Evolutionary conservation across 805 yeast species (phyloP).

Genomic region (Starmera amethionina): DNA sequence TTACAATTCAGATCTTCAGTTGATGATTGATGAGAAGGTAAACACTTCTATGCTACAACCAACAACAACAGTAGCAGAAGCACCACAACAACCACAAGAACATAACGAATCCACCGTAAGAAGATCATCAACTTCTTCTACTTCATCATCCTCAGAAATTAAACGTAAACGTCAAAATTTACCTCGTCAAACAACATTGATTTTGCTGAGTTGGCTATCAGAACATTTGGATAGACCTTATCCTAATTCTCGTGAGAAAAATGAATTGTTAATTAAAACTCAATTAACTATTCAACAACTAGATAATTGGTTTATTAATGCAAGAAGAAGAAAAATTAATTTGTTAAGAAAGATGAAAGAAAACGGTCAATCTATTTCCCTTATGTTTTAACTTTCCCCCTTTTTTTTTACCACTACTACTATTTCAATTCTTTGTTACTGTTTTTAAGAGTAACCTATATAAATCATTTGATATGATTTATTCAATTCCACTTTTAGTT

Average conservation of each 20-base stretch:
- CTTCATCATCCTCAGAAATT: background rate
- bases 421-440: background rate
- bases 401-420: background rate
- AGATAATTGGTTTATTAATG: slow-evolving; percentile 83
- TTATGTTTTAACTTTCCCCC: slow-evolving; percentile 16
- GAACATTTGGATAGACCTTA: slow-evolving; percentile 73
- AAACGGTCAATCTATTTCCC: slow-evolving; percentile 16
- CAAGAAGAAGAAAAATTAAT: slow-evolving; percentile 61
- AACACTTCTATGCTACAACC: too few relatives aligned
- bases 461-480: too few relatives aligned
- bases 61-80: background rate
- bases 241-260: slow-evolving; percentile 73
- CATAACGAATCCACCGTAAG: background rate
- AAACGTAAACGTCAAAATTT: slow-evolving; percentile 54
- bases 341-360: slow-evolving; percentile 16
- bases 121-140: background rate
- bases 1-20: too few relatives aligned
- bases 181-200: slow-evolving; percentile 68
- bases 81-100: background rate
- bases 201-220: slow-evolving; percentile 61
- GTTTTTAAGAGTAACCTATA: background rate
- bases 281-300: slow-evolving; percentile 75
- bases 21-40: too few relatives aligned
- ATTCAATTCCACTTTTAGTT: too few relatives aligned
- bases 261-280: slow-evolving; percentile 56